Base-by-base conservation (phyloP, 202 grass and related monocot species). In the Carex arenaria region DNA sequence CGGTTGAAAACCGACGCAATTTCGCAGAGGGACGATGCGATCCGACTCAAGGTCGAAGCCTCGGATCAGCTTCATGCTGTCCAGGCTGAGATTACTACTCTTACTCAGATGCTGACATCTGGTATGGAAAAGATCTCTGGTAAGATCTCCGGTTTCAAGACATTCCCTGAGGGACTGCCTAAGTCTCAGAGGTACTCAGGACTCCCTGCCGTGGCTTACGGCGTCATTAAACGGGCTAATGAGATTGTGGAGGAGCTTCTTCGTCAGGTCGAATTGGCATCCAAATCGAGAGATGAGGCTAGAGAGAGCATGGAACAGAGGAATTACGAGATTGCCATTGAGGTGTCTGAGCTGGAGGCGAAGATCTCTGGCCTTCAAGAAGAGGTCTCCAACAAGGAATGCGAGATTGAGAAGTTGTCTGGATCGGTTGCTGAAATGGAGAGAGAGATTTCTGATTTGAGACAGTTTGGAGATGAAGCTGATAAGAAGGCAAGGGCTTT, bases 241-340 rank as follows among this genome's bases (percentile, higher is more conserved):
- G 91, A 99, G 82, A 95, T 99, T 75, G 88, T 91, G 36, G 93
- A 99, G 64, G 96, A 94, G 49, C 89, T 99, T 55, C 88, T 93
- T 49, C 71, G 80, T 18, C 93, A 95, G 85, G 88, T 92, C 69
- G 93, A 92, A 17, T 87, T 90, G 65, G 88, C 91, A 12, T 65
- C 84, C 30, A 90, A 89, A 42, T 90, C 89, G 57, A 86, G 88
- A 30, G 89, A 99, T 77, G 83, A 90, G 78, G 92, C 92, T 4
- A 77, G 92, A 12, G 86, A 95, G 52, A 91, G 88, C 72, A 85
- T 93, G 82, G 92, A 93, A 5, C 95, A 91, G 61, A 83, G 96
- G 83, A 99, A 99, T 75, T 99, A 99, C 78, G 89, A 94, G 89
- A 95, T 99, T 72, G 93, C 96, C 9, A 95, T 99, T 61, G 96